These are phyloP conservation scores for Spinacia oleracea DNA, from an alignment of 179 eudicot genomes.

Conservation along the genomic window DNA sequence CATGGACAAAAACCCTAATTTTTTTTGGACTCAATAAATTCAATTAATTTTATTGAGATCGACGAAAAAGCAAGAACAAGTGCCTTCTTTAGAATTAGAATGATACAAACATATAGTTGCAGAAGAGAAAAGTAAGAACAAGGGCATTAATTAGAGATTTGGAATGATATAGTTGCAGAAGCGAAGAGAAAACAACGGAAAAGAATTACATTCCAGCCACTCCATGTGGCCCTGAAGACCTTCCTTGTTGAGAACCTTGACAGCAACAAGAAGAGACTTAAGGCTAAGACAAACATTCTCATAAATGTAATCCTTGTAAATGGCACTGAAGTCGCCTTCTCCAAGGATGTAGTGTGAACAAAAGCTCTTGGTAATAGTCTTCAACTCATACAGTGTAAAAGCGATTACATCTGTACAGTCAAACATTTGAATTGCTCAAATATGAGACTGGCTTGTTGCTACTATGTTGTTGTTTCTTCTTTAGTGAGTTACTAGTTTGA, in stretches of 20 bases:
- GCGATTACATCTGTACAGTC: slow-evolving; percentile 71
- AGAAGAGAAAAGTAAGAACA: no score
- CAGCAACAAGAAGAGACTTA: slow-evolving; percentile 80
- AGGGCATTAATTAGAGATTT: no score
- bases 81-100: no score
- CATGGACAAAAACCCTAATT: no score
- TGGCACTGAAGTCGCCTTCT: slow-evolving; percentile 82
- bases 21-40: no score
- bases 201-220: slow-evolving; percentile 62
- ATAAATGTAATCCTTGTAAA: slow-evolving; percentile 79
- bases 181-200: no score
- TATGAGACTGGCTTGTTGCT: slow-evolving; percentile 48
- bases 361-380: slow-evolving; percentile 82
- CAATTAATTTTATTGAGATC: no score
- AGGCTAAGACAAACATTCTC: slow-evolving; percentile 80
- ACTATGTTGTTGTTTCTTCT: no score
- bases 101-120: no score
- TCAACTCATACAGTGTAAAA: slow-evolving; percentile 68
- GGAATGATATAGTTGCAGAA: background rate
- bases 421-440: slow-evolving; percentile 66
- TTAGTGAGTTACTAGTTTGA: no score
- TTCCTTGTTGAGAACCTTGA: slow-evolving; percentile 77
- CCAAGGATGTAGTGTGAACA: slow-evolving; percentile 78
- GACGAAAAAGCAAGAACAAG: no score
- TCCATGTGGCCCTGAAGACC: slow-evolving; percentile 84